Conservation (phyloP, 495 filamentous ascomycete genomes). For the Pseudomonodictys pantanalensis region DNA sequence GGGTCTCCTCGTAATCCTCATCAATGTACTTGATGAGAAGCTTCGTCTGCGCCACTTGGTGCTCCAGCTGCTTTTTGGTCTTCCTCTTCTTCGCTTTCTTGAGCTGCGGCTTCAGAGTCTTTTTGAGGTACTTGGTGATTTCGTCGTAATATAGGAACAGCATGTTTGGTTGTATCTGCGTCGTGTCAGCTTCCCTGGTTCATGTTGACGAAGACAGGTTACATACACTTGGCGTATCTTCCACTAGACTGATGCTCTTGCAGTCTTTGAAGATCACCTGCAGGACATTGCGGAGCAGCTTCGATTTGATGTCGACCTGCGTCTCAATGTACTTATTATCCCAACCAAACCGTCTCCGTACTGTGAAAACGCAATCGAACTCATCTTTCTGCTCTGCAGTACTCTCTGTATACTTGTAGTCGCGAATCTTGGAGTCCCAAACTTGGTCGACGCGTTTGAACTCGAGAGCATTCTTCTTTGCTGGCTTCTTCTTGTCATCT, state of each 20-base stretch:
- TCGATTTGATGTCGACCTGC: conserved; percentile 83
- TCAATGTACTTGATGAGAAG: conserved; percentile 78
- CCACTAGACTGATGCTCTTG: conserved; percentile 75
- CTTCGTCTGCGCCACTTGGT: conserved; percentile 64
- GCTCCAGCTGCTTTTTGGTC: conserved; percentile 54
- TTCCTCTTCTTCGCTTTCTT: conserved; percentile 65
- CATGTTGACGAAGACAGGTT: background rate
- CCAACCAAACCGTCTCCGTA: conserved; percentile 81
- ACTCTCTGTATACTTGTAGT: conserved; percentile 80
- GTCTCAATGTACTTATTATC: conserved; percentile 81
- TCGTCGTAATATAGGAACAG: conserved; percentile 87
- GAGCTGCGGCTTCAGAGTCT: conserved; percentile 62
- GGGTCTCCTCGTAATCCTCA: conserved; percentile 73
- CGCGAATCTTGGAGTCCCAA: conserved; percentile 59
- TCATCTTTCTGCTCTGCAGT: conserved; percentile 71
- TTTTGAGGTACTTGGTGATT: conserved; percentile 59
- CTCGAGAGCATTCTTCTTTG: conserved; percentile 56
- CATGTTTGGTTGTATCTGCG: conserved; percentile 69
- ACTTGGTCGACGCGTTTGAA: conserved; percentile 84
- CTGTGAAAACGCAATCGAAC: conserved; percentile 84
- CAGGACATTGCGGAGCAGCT: conserved; percentile 68
- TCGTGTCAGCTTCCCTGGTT: background rate
- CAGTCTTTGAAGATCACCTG: conserved; percentile 75
- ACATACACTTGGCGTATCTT: conserved; percentile 64
- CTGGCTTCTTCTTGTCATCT: conserved; percentile 14